These are phyloP conservation scores for Pogostemon cablin DNA, from an alignment of 257 asterid genomes.

Conservation along the genomic window DNA sequence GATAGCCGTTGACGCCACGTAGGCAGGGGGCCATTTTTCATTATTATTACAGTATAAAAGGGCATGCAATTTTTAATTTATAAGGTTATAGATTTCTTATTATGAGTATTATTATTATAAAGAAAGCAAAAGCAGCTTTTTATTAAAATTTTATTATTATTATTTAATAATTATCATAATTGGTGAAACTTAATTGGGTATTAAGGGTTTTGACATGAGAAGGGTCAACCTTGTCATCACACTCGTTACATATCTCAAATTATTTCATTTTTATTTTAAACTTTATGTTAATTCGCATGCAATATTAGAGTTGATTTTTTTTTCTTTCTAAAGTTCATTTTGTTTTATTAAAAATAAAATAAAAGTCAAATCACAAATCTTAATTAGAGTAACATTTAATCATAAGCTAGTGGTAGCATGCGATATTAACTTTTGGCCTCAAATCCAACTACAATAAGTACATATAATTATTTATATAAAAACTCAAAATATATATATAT, in stretches of 20 bases:
- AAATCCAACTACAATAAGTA: slow-evolving; percentile 13
- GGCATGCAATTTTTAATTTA: background rate
- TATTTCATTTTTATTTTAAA: too few species aligned
- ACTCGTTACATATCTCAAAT: background rate
- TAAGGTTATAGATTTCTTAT: too few species aligned
- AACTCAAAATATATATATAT: background rate
- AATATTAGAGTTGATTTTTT: background rate
- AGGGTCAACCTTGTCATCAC: background rate
- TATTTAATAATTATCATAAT: too few species aligned
- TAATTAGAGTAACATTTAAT: background rate
- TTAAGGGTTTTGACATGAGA: too few species aligned
- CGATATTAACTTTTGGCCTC: slow-evolving; percentile 25
- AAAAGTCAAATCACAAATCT: background rate
- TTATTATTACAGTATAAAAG: slow-evolving; percentile 24
- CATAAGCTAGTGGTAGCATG: slow-evolving; percentile 25
- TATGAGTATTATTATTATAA: background rate
- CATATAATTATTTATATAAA: too few species aligned
- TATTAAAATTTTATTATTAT: background rate
- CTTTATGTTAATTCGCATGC: background rate
- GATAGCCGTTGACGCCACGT: slow-evolving; percentile 8
- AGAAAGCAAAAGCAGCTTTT: background rate
- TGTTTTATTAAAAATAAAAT: background rate
- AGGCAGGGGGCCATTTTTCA: slow-evolving; percentile 17
- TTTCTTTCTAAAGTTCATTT: too few species aligned
- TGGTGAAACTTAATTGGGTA: background rate